Percentiles rank a stretch among this genome's conserved stretches.
Conservation (phyloP, 1,139 yeast genomes). For the Yamadazyma triangularis region DNA sequence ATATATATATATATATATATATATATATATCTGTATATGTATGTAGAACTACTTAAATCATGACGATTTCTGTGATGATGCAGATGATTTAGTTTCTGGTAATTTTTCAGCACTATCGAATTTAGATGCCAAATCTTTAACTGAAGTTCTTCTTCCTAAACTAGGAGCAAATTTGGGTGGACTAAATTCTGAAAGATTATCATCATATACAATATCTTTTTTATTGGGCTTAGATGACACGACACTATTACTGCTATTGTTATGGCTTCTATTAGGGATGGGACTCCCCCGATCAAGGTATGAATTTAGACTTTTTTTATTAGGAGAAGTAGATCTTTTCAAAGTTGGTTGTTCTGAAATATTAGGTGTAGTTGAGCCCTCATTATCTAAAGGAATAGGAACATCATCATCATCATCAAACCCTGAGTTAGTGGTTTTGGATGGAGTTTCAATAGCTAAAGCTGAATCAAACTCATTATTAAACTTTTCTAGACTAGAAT, state of each 20-base stretch:
- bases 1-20: background rate
- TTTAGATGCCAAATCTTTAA: conserved; percentile 29
- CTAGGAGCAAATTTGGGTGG: conserved; percentile 29
- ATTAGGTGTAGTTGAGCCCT: conserved; percentile 13
- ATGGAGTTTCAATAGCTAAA: conserved; percentile 4
- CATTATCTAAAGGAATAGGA: conserved; percentile 9
- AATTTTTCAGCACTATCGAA: conserved; percentile 20
- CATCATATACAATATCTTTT: conserved; percentile 20
- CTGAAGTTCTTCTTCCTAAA: conserved; percentile 30
- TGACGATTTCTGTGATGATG: conserved; percentile 1
- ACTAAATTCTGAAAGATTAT: conserved; percentile 18
- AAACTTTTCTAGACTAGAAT: conserved; percentile 1
- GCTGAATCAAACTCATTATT: conserved; percentile 6
- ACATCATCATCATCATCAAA: conserved; percentile 5
- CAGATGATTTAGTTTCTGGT: conserved; percentile 8
- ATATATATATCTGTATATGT: background rate
- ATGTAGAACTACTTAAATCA: background rate
- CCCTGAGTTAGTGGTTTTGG: background rate
- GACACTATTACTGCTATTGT: conserved; percentile 4
- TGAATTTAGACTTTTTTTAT: conserved; percentile 30
- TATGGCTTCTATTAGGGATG: conserved; percentile 1
- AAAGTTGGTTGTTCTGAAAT: conserved; percentile 20
- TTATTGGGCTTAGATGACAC: conserved; percentile 28
- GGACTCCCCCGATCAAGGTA: conserved; percentile 15
- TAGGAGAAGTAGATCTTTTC: conserved; percentile 38